phyloP scores from a whole-genome alignment of 1,284 basidiomycete species.

The Ganoderma multipileum region DNA sequence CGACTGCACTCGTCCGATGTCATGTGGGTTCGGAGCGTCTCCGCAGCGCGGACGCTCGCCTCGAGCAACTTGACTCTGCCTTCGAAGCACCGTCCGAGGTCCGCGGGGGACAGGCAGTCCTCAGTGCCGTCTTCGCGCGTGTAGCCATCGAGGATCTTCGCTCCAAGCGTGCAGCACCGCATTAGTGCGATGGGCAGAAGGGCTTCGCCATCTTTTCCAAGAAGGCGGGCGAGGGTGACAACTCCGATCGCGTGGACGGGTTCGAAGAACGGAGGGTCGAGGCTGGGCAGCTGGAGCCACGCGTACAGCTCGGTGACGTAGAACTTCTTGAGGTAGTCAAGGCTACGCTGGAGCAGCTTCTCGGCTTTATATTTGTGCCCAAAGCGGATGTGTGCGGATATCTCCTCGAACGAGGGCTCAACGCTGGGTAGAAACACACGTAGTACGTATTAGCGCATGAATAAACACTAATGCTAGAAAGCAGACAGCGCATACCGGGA shows the following conservation, averaged over 20 bases:
- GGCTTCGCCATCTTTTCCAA: background rate
- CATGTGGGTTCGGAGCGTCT: background rate
- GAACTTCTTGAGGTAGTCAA: constrained; percentile 12
- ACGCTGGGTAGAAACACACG: background rate
- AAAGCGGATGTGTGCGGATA: constrained; percentile 12
- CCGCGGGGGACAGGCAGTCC: constrained; percentile 15
- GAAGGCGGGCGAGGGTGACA: constrained; percentile 25
- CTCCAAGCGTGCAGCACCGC: constrained; percentile 21
- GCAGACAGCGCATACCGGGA: background rate
- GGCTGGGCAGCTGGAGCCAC: background rate
- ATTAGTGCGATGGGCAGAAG: constrained; percentile 20
- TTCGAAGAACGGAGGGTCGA: constrained; percentile 15
- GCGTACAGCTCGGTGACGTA: constrained; percentile 4
- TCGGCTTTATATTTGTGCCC: constrained; percentile 21
- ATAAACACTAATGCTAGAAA: background rate
- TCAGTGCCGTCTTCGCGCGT: constrained; percentile 19
- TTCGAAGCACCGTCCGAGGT: constrained; percentile 22
- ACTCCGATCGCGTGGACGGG: constrained; percentile 23
- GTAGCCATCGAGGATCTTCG: constrained; percentile 17
- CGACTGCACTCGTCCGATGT: background rate
- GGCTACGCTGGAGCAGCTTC: background rate
- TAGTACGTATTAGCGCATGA: background rate
- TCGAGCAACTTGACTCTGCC: constrained; percentile 15
- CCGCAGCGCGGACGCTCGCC: background rate
- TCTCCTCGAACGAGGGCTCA: constrained; percentile 7